A percentile compares a stretch with the other conserved stretches of the same genome.
These are phyloP conservation scores for Byssochlamys sp. DNA, from an alignment of 2,329 filamentous ascomycete species.

Conservation along the genomic window DNA sequence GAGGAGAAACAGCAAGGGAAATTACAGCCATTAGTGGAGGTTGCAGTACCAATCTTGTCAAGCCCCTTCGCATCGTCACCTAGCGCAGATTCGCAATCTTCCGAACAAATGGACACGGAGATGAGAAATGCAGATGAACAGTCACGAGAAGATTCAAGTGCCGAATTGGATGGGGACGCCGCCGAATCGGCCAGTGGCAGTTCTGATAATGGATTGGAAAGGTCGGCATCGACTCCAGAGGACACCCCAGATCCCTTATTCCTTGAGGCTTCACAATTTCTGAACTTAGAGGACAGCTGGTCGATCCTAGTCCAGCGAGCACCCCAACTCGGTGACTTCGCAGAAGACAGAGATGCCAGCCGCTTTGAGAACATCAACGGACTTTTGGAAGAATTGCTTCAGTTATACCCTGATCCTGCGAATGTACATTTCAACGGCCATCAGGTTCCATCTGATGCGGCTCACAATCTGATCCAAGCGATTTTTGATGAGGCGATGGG, in stretches of 20 bases:
- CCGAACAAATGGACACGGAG: background rate
- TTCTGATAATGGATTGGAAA: background rate
- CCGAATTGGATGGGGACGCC: background rate
- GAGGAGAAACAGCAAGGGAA: background rate
- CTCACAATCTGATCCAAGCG: slow-evolving; percentile 4
- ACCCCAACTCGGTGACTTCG: background rate
- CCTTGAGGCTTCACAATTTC: background rate
- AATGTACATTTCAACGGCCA: background rate
- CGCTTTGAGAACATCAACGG: background rate
- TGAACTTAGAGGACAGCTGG: background rate
- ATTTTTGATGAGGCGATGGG: slow-evolving; percentile 6
- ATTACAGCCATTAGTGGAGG: background rate
- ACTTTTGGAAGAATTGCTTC: background rate
- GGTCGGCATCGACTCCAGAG: background rate
- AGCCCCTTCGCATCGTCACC: background rate
- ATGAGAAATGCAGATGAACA: background rate
- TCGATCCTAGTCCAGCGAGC: background rate
- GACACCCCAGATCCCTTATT: background rate
- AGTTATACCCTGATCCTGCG: background rate
- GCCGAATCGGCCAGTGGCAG: background rate
- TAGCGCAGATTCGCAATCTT: background rate
- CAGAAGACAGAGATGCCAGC: background rate
- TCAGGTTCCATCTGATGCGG: background rate
- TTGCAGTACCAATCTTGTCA: background rate
- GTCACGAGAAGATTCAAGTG: background rate